Conservation (phyloP, 192 early-diverging fungal species). For the Dimargaris cristalligena region DNA sequence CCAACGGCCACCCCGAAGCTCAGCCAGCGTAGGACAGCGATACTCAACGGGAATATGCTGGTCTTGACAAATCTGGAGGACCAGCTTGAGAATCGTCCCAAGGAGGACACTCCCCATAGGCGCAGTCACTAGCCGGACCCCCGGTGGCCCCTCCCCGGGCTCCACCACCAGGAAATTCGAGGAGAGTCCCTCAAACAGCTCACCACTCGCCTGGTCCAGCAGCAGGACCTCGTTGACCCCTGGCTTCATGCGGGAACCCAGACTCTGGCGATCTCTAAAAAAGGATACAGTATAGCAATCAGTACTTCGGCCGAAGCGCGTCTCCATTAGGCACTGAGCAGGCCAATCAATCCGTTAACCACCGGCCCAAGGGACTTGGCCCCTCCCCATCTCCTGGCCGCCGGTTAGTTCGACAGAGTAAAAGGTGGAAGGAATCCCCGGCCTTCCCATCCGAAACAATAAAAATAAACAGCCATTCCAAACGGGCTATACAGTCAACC, state of each 20-base stretch:
- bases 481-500: not conserved
- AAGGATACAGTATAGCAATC: not conserved
- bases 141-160: conserved; percentile 17
- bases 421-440: not conserved
- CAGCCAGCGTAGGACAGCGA: conserved; percentile 32
- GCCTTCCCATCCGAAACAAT: not conserved
- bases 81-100: conserved; percentile 47
- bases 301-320: not conserved
- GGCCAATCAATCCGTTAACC: not conserved
- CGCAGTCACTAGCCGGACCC: conserved; percentile 15
- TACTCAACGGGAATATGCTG: conserved; percentile 32
- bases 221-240: conserved; percentile 44
- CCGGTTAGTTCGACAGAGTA: not conserved
- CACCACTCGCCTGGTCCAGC: conserved; percentile 27
- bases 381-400: not conserved
- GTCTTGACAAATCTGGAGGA: conserved; percentile 33
- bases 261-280: conserved; percentile 27
- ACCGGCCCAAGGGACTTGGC: not conserved
- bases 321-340: not conserved
- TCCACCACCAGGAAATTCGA: conserved; percentile 48
- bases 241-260: conserved; percentile 23
- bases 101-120: conserved; percentile 35
- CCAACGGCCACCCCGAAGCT: conserved; percentile 28
- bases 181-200: conserved; percentile 49
- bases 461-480: not conserved